Evolutionary conservation across 2,329 filamentous ascomycete genomes (phyloP).

Genomic region (Clarireedia hainanense): DNA sequence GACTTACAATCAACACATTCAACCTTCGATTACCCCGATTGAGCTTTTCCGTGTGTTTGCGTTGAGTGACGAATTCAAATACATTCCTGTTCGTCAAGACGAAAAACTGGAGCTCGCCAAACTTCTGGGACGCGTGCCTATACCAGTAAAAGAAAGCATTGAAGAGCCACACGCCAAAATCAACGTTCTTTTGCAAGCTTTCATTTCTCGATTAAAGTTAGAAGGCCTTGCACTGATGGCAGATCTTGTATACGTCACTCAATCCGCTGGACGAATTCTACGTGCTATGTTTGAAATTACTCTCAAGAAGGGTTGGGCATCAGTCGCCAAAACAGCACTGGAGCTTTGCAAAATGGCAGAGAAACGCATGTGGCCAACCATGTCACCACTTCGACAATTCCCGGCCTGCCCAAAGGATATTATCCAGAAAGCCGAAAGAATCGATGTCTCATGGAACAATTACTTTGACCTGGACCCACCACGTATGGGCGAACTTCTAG

Average conservation of each 20-base stretch:
- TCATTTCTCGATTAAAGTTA: constrained; percentile 88
- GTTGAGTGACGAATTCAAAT: constrained; percentile 96
- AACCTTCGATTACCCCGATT: constrained; percentile 85
- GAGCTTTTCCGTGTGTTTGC: constrained; percentile 96
- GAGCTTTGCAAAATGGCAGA: constrained; percentile 99
- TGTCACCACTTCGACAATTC: constrained; percentile 93
- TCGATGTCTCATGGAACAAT: constrained; percentile 85
- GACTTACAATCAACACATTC: constrained; percentile 92
- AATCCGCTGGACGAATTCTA: constrained; percentile 92
- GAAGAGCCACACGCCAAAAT: constrained; percentile 97
- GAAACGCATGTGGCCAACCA: constrained; percentile 99
- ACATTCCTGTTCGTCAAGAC: constrained; percentile 93
- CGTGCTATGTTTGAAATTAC: constrained; percentile 95
- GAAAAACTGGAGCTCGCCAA: constrained; percentile 96
- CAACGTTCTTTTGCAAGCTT: constrained; percentile 93
- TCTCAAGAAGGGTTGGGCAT: constrained; percentile 94
- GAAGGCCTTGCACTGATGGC: constrained; percentile 95
- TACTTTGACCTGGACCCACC: constrained; percentile 97
- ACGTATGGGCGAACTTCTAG: constrained; percentile 88
- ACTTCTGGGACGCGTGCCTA: constrained; percentile 78
- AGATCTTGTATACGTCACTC: constrained; percentile 96
- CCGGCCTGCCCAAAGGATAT: constrained; percentile 75
- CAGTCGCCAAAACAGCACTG: constrained; percentile 83
- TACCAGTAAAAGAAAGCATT: constrained; percentile 95
- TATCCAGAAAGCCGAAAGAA: constrained; percentile 84